phyloP scores from a whole-genome alignment of 1,139 yeast species.

The Geotrichum macrosporum region DNA sequence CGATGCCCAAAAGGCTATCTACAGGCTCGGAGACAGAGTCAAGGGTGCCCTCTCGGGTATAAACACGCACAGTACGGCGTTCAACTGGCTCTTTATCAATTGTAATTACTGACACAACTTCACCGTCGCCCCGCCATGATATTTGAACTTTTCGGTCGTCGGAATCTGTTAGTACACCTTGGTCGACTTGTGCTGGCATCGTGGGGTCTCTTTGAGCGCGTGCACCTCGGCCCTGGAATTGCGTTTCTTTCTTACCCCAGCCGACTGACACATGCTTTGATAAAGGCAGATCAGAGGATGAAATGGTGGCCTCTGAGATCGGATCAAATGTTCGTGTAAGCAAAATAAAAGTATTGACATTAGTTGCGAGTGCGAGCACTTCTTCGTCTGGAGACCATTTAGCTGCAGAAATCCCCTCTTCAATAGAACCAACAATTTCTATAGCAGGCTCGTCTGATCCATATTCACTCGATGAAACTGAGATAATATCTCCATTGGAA shows the following conservation, averaged over 20 bases:
- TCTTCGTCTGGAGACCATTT: slow-evolving; percentile 93
- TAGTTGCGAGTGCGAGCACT: slow-evolving; percentile 57
- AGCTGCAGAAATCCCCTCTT: slow-evolving; percentile 68
- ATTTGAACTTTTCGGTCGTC: slow-evolving; percentile 50
- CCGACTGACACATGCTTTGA: slow-evolving; percentile 93
- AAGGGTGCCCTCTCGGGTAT: slow-evolving; percentile 65
- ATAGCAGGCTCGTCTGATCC: slow-evolving; percentile 43
- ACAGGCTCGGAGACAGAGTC: slow-evolving; percentile 90
- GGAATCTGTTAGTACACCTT: slow-evolving; percentile 53
- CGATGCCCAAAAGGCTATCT: slow-evolving; percentile 65
- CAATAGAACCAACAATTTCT: slow-evolving; percentile 81
- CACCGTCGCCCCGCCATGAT: slow-evolving; percentile 96
- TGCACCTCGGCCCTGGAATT: slow-evolving; percentile 91
- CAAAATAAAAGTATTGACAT: slow-evolving; percentile 54
- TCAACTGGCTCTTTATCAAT: slow-evolving; percentile 48
- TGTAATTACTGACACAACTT: slow-evolving; percentile 65
- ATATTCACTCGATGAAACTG: slow-evolving; percentile 46
- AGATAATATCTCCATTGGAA: slow-evolving; percentile 49
- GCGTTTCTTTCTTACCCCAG: slow-evolving; percentile 98
- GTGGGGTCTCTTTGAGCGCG: slow-evolving; percentile 88
- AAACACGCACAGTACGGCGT: slow-evolving; percentile 81
- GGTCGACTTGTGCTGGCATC: slow-evolving; percentile 65
- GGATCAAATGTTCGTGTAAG: slow-evolving; percentile 80
- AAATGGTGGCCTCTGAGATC: slow-evolving; percentile 57
- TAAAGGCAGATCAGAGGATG: slow-evolving; percentile 60